A percentile compares a stretch with the other conserved stretches of the same genome.
Evolutionary conservation across 345 rosid genomes (phyloP).

Genomic region (Acer negundo): DNA sequence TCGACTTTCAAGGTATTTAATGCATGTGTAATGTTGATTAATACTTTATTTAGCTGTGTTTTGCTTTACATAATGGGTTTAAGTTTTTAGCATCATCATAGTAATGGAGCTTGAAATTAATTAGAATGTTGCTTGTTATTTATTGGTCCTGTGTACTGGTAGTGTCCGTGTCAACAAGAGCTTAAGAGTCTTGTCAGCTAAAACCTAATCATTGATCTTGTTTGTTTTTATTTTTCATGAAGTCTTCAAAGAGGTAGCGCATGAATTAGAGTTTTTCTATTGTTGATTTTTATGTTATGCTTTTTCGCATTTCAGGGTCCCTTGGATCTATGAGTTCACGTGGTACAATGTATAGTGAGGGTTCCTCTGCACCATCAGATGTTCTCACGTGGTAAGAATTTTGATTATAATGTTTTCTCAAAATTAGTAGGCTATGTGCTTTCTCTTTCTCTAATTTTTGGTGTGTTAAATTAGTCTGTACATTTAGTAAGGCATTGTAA

Average conservation of each 20-base stretch:
- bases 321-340: slow-evolving; percentile 79
- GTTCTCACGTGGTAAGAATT: slow-evolving; percentile 76
- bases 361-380: slow-evolving; percentile 37
- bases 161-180: not conserved
- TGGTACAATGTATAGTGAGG: slow-evolving; percentile 63
- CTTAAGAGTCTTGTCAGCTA: not conserved
- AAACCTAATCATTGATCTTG: slow-evolving; percentile 7
- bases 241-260: not conserved
- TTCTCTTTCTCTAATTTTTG: slow-evolving; percentile 4
- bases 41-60: not conserved
- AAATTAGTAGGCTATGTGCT: not conserved
- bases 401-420: slow-evolving; percentile 6
- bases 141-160: not conserved
- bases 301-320: slow-evolving; percentile 55
- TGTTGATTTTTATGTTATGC: slow-evolving; percentile 14
- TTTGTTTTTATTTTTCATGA: not conserved
- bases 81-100: not conserved
- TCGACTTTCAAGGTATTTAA: slow-evolving; percentile 72
- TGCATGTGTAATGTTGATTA: not conserved
- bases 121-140: not conserved
- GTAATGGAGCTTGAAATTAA: not conserved
- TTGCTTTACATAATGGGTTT: slow-evolving; percentile 1
- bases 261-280: not conserved
- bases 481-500: not conserved
- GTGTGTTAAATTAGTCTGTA: not conserved